These are phyloP conservation scores for Calonectria multiphialidica DNA, from an alignment of 2,329 filamentous ascomycete species.

Conservation along the genomic window DNA sequence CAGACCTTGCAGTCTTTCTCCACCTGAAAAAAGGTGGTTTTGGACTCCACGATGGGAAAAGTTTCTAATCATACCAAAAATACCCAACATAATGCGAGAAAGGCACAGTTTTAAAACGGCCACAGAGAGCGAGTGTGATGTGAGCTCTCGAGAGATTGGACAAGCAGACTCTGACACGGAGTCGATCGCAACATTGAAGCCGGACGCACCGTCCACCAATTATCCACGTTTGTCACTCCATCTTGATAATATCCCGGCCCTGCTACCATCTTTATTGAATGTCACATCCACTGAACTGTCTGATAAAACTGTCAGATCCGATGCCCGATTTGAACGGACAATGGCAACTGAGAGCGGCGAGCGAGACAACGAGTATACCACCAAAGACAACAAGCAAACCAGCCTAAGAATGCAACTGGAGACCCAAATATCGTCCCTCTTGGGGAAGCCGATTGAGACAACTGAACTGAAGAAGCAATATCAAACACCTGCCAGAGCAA, in stretches of 20 bases:
- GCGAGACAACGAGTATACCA: background rate
- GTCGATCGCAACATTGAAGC: constrained; percentile 33
- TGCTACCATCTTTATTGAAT: constrained; percentile 43
- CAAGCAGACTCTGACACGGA: constrained; percentile 35
- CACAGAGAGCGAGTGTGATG: background rate
- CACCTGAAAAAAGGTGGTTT: constrained; percentile 45
- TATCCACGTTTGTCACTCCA: constrained; percentile 50
- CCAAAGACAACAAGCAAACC: background rate
- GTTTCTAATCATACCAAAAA: constrained; percentile 51
- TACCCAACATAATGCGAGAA: constrained; percentile 45
- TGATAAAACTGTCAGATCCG: background rate
- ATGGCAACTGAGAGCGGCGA: background rate
- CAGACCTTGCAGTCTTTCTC: constrained; percentile 44
- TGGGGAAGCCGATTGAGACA: background rate
- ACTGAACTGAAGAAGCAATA: too few relatives aligned
- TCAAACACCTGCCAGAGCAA: too few relatives aligned
- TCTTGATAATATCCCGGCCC: constrained; percentile 39
- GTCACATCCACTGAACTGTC: constrained; percentile 20
- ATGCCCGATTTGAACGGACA: background rate
- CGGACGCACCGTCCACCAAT: constrained; percentile 8
- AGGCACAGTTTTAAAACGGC: background rate
- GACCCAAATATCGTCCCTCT: too few relatives aligned
- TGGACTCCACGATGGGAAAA: constrained; percentile 52
- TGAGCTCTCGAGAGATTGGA: background rate
- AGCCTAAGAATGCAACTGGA: background rate